These are phyloP conservation scores for Trametes cubensis DNA, from an alignment of 768 basidiomycete species.

Conservation along the genomic window DNA sequence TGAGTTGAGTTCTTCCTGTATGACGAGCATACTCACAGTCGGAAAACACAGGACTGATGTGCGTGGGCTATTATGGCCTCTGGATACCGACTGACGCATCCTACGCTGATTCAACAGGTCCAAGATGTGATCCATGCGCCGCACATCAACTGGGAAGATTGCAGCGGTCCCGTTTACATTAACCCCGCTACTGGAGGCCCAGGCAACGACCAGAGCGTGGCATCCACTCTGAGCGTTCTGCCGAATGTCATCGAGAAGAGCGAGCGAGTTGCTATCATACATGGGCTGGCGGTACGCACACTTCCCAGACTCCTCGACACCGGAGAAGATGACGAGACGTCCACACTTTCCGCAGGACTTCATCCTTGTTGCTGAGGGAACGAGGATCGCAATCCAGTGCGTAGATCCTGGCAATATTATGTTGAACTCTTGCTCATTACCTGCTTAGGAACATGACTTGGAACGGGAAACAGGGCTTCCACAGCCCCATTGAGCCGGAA, in stretches of 20 bases:
- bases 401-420: background rate
- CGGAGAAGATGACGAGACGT: background rate
- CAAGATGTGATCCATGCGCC: constrained; percentile 43
- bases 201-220: constrained; percentile 34
- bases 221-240: constrained; percentile 39
- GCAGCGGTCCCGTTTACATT: constrained; percentile 34
- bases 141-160: constrained; percentile 38
- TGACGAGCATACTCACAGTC: background rate
- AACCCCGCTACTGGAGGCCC: constrained; percentile 32
- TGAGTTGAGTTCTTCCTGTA: background rate
- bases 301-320: background rate
- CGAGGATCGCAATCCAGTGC: constrained; percentile 41
- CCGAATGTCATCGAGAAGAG: constrained; percentile 44
- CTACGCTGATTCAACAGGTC: constrained; percentile 27
- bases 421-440: background rate
- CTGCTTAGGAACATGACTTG: constrained; percentile 39
- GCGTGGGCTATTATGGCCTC: constrained; percentile 3
- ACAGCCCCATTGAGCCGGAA: constrained; percentile 38
- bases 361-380: constrained; percentile 41
- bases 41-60: constrained; percentile 40
- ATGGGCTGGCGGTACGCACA: constrained; percentile 35
- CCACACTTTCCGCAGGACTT: constrained; percentile 33
- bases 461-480: constrained; percentile 40
- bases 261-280: constrained; percentile 37
- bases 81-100: background rate